Evolutionary conservation across 371 early-diverging fungal species (phyloP).

Genomic region (Parasitella parasitica): DNA sequence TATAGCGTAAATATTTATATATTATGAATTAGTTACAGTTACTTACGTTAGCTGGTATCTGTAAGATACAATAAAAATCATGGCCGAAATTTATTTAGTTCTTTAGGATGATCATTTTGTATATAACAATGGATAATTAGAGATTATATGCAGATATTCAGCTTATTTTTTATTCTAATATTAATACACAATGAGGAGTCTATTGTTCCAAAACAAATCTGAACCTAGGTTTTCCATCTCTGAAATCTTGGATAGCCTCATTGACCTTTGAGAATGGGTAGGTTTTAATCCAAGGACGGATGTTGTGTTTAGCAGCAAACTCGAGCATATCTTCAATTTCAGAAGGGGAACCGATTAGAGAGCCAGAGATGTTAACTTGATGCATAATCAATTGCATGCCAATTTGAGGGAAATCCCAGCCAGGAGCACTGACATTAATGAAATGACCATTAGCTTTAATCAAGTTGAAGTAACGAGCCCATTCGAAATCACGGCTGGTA

Average conservation of each 20-base stretch:
- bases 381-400: constrained; percentile 6
- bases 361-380: constrained; percentile 55
- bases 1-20: no score
- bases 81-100: no score
- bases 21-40: no score
- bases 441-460: constrained; percentile 50
- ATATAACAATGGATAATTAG: no score
- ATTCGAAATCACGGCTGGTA: constrained; percentile 5
- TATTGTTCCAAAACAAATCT: constrained; percentile 57
- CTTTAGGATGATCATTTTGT: no score
- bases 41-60: no score
- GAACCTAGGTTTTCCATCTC: constrained; percentile 61
- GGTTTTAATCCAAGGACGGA: constrained; percentile 60
- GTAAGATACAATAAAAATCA: no score
- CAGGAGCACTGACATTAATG: constrained; percentile 63
- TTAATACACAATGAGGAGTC: not conserved
- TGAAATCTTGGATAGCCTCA: constrained; percentile 54
- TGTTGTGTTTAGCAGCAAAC: constrained; percentile 63
- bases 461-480: constrained; percentile 31
- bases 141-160: not conserved
- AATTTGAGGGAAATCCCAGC: constrained; percentile 22
- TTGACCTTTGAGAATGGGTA: constrained; percentile 60
- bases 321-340: constrained; percentile 59
- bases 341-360: constrained; percentile 57
- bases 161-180: not conserved